These are phyloP conservation scores for Sporothrix protearum DNA, from an alignment of 2,329 filamentous ascomycete genomes.

Conservation along the genomic window DNA sequence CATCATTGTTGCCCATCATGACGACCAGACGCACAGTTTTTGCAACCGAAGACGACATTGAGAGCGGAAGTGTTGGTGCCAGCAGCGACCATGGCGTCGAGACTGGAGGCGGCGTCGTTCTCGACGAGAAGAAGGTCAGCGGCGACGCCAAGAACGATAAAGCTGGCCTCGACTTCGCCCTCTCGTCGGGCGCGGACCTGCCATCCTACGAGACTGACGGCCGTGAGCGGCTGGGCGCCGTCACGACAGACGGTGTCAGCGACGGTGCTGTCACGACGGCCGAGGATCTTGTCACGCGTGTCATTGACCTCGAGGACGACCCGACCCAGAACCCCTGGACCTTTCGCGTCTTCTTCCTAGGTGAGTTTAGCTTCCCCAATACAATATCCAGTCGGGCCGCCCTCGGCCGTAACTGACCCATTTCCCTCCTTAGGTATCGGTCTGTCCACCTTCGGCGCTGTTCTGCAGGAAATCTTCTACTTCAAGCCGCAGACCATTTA, in stretches of 20 bases:
- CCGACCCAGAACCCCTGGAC: conserved; percentile 29
- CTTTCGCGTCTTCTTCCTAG: conserved; percentile 26
- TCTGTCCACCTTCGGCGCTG: conserved; percentile 38
- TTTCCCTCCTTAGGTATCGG: conserved; percentile 17
- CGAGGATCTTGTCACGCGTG: conserved; percentile 26
- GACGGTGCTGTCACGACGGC: conserved; percentile 16
- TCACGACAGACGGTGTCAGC: too few species aligned
- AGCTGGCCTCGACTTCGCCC: conserved; percentile 1
- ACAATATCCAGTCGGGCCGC: too few species aligned
- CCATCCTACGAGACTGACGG: not conserved
- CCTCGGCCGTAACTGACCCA: not conserved
- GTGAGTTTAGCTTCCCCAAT: not conserved
- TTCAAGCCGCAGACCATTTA: conserved; percentile 47
- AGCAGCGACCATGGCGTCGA: not conserved
- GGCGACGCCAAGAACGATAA: conserved; percentile 18
- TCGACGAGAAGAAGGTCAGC: conserved; percentile 1
- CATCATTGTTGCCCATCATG: conserved; percentile 3
- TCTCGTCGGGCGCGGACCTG: not conserved
- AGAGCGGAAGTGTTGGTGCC: conserved; percentile 10
- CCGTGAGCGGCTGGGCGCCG: not conserved
- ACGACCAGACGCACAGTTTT: conserved; percentile 20
- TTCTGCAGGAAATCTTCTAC: conserved; percentile 44
- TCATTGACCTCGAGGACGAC: conserved; percentile 30
- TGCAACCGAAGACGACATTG: conserved; percentile 19
- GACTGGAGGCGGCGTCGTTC: not conserved